Conservation (phyloP, 345 rosid species). For the Syzygium grande region DNA sequence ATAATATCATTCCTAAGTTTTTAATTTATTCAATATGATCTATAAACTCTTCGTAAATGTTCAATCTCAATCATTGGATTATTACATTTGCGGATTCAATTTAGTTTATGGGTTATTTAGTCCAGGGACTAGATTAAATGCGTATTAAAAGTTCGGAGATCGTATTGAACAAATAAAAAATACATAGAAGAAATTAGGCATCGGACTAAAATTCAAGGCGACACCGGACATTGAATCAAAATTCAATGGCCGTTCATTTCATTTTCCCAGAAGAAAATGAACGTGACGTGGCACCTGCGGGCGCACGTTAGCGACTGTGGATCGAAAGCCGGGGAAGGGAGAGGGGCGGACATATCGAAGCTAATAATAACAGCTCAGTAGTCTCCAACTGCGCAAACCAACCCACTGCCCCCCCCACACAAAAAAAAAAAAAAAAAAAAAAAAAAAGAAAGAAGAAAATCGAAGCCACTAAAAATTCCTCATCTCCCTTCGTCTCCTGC, state of each 20-base stretch:
- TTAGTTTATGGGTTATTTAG: too few relatives aligned
- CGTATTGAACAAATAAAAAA: too few relatives aligned
- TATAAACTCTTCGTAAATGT: fast-evolving
- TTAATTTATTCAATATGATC: fast-evolving
- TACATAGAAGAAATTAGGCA: too few relatives aligned
- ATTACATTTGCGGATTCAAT: too few relatives aligned
- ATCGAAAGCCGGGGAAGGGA: background rate
- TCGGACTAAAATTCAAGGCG: too few relatives aligned
- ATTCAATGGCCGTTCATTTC: background rate
- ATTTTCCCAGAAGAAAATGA: background rate
- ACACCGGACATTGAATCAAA: fast-evolving
- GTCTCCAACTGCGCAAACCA: background rate
- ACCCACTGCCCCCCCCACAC: background rate
- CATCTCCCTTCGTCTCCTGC: background rate
- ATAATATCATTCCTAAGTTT: too few relatives aligned
- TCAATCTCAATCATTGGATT: fast-evolving
- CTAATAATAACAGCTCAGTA: background rate
- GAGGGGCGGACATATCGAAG: constrained; percentile 35
- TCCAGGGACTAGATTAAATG: background rate
- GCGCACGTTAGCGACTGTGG: background rate
- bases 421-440: background rate
- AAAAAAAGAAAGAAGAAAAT: background rate
- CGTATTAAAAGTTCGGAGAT: fast-evolving
- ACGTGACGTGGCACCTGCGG: background rate
- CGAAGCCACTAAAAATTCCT: background rate